Base-by-base conservation (phyloP, 768 basidiomycete species). In the Tephrocybe sp. region DNA sequence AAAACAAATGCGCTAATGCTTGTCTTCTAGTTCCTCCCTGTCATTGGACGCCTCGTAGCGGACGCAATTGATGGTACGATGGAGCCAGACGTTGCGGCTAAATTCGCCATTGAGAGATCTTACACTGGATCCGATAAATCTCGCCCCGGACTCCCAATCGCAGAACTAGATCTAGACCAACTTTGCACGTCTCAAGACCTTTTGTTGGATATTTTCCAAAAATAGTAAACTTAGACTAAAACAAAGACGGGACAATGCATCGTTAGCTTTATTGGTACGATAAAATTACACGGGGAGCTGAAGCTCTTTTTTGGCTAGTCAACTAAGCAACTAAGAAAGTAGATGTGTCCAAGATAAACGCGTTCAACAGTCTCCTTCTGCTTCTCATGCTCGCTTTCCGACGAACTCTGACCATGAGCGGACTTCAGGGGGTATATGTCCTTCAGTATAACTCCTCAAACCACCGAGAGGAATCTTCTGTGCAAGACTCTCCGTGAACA, bases 351-450 rank as follows among this genome's bases (percentile, higher is more conserved):
- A 45, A 37, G 21, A 53, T 40, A 36, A 54, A 47, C 25, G 20
- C 25, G 48, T 56, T 37, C 54, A 55, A 54, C 39, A 49, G 40
- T 37, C 11, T 40, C n/a, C 18, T 36, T 25, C 24, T 25, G 8
- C 38, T 77, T 51, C 59, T 51, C 59, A 91, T 32, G 84, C 87
- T 46, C 79, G 78, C 54, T 73, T 72, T 12, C 91, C 91, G 38
- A 93, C 83, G 66, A 92, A 98, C 68, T 95, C 90, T 51, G 81
- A 74, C 95, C 95, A 98, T 26, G 91, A 92, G 60, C 80, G 81
- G 62, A 99, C 94, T 68, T 98, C 96, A 1, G 86, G 77, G 26
- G 96, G 96, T 58, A 96, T 87, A 28, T 76, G 83, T 17, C 94
- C 96, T 68, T 98, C 94, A 25, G 76, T 74, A 66, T 98, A 99